Conservation (phyloP, 495 filamentous ascomycete species). For the Thermochaetoides thermophila region DNA sequence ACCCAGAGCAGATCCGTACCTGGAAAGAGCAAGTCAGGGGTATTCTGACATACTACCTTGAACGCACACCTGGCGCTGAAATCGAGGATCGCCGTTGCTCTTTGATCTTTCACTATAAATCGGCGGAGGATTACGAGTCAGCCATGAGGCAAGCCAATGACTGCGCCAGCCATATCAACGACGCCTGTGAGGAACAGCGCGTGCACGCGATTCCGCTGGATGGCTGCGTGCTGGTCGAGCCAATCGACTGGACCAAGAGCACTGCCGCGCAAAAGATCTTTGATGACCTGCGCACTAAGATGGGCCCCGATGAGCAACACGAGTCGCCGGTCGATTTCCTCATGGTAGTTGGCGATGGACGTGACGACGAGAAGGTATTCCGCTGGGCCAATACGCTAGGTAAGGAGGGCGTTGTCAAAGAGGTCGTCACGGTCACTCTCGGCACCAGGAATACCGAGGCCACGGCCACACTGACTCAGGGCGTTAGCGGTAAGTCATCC, state of each 20-base stretch:
- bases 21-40: conserved; percentile 69
- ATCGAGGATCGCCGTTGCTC: conserved; percentile 80
- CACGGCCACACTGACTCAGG: conserved; percentile 68
- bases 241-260: conserved; percentile 65
- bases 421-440: conserved; percentile 69
- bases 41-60: conserved; percentile 75
- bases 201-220: conserved; percentile 75
- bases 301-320: conserved; percentile 23
- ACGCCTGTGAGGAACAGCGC: conserved; percentile 65
- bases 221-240: conserved; percentile 64
- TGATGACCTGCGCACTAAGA: conserved; percentile 34
- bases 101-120: conserved; percentile 73
- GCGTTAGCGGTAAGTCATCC: conserved; percentile 65
- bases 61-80: conserved; percentile 72
- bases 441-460: conserved; percentile 80
- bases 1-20: conserved; percentile 43
- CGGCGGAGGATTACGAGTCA: conserved; percentile 56
- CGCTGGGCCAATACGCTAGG: conserved; percentile 75
- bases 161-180: conserved; percentile 84
- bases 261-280: conserved; percentile 62
- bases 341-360: conserved; percentile 72
- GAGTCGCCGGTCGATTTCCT: conserved; percentile 59
- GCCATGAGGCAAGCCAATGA: conserved; percentile 69
- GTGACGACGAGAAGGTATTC: conserved; percentile 85
- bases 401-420: conserved; percentile 35